Evolutionary conservation across 345 rosid species (phyloP), one percentile per base, ranked within the genome.

Genomic region (Toxicodendron radicans): DNA sequence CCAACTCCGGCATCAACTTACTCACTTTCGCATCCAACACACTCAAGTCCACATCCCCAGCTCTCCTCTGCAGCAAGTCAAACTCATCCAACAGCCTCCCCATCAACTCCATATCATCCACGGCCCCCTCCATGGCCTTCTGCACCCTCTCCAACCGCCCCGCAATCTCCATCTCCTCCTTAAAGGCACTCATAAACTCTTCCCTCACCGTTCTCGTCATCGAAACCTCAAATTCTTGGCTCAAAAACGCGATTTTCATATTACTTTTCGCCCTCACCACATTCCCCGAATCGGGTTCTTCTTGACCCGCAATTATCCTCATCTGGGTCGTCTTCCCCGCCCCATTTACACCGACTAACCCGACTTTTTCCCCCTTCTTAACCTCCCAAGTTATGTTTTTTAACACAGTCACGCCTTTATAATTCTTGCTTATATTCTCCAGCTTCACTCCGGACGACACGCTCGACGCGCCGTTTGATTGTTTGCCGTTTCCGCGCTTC

Each of bases 241-340:
- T 90, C 88, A 95, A 78, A 64, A 92, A 92, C 6, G 94, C 85
- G 3, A 90, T 64, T 80, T 91, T 95, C 95, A 95, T 84, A 68
- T 90, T 80, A 20, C 79, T 66, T 81, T 87, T 92, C 12, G 93
- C 97, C 80, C 88, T 91, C 9, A 95, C 82, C 14, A 95, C 97
- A 53, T 88, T 90, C 12, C 99, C 99, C 16, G 94, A 84, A 85
- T 95, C 97, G 10, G 99, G 92, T 43, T 89, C 94, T 58, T 95
- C 99, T 64, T 80, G 89, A 5, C 99, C 99, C 0, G 97, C 52
- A 48, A 95, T 95, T 54, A 95, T 95, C 82, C 89, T 90, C 83
- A 92, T 75, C 84, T 95, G 99, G 41, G 97, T 95, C 43, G 99
- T 95, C 82, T 95, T 95, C 27, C 99, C 99, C 0, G 99, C 99